Conservation (phyloP, 805 yeast species). For the Nakazawaea molendinolei region DNA sequence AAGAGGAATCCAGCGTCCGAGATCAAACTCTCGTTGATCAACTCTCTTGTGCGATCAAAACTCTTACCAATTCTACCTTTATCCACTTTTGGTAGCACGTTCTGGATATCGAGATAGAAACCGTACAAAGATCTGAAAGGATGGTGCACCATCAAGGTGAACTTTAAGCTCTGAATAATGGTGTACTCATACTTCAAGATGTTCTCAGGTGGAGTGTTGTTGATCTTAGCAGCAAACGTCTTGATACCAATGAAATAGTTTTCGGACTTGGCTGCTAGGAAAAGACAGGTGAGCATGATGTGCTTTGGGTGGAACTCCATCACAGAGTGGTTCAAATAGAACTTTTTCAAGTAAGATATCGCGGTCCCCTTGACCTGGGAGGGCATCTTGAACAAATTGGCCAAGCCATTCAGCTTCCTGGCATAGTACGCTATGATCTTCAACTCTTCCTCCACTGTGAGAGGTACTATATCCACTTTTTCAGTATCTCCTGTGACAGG, state of each 20-base stretch:
- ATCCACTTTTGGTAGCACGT: constrained; percentile 40
- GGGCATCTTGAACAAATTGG: constrained; percentile 73
- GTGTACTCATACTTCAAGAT: constrained; percentile 76
- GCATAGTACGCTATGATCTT: constrained; percentile 65
- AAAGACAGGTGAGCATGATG: constrained; percentile 73
- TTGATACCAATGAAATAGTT: constrained; percentile 84
- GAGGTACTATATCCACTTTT: constrained; percentile 27
- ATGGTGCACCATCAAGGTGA: constrained; percentile 81
- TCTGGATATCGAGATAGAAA: constrained; percentile 85
- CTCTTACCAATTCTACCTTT: constrained; percentile 55
- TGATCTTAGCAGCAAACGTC: constrained; percentile 65
- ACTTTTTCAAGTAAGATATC: constrained; percentile 70
- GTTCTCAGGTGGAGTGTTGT: constrained; percentile 57
- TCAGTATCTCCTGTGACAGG: constrained; percentile 9
- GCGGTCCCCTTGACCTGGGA: constrained; percentile 89
- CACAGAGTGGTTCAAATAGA: constrained; percentile 73
- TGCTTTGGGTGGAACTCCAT: constrained; percentile 86
- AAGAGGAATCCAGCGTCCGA: constrained; percentile 72
- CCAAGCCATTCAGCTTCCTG: constrained; percentile 61
- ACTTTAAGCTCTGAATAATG: constrained; percentile 65
- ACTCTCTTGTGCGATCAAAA: constrained; percentile 63
- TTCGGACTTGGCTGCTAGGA: constrained; percentile 89
- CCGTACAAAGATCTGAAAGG: constrained; percentile 91
- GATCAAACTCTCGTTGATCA: constrained; percentile 60
- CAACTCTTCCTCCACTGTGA: constrained; percentile 65